Percentiles rank a stretch among this genome's conserved stretches.
Evolutionary conservation across 2,329 filamentous ascomycete genomes (phyloP).

Genomic region (Beauveria brongniartii): DNA sequence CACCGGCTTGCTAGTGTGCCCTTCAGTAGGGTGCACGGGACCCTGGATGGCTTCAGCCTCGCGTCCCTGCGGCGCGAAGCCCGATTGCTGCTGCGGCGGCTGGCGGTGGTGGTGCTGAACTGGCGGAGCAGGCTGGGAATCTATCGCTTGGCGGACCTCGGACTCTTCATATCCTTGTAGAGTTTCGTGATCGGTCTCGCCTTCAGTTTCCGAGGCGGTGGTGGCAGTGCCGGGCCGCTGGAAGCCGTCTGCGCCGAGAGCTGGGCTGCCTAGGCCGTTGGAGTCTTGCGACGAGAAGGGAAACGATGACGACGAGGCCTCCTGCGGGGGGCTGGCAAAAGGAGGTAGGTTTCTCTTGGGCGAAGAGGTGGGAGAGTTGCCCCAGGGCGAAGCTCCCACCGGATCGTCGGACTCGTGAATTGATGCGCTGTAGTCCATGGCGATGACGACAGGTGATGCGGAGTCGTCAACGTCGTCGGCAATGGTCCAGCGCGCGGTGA

Average conservation of each 20-base stretch:
- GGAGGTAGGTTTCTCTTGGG: slow-evolving; percentile 37
- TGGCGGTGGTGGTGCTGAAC: slow-evolving; percentile 17
- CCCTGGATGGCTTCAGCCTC: not conserved
- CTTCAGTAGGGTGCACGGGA: not conserved
- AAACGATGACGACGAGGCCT: slow-evolving; percentile 35
- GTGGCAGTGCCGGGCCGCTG: slow-evolving; percentile 39
- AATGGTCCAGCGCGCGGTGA: not conserved
- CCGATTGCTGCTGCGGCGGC: slow-evolving; percentile 15
- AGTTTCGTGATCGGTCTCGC: slow-evolving; percentile 25
- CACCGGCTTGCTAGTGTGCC: slow-evolving; percentile 46
- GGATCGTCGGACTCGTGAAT: slow-evolving; percentile 48
- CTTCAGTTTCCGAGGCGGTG: slow-evolving; percentile 36
- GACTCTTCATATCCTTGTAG: slow-evolving; percentile 18
- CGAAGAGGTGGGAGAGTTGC: slow-evolving; percentile 43
- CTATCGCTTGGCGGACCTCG: not conserved
- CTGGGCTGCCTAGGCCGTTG: slow-evolving; percentile 33
- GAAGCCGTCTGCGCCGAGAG: slow-evolving; percentile 31
- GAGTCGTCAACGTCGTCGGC: slow-evolving; percentile 1
- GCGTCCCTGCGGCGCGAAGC: slow-evolving; percentile 26
- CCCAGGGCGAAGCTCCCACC: slow-evolving; percentile 47
- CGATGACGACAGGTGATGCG: slow-evolving; percentile 4
- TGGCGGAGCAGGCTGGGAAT: slow-evolving; percentile 22
- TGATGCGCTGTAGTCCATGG: slow-evolving; percentile 52
- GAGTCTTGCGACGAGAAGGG: slow-evolving; percentile 34
- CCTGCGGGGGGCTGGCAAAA: slow-evolving; percentile 34